Conservation (phyloP, 768 basidiomycete species). For the Lactarius sp. region DNA sequence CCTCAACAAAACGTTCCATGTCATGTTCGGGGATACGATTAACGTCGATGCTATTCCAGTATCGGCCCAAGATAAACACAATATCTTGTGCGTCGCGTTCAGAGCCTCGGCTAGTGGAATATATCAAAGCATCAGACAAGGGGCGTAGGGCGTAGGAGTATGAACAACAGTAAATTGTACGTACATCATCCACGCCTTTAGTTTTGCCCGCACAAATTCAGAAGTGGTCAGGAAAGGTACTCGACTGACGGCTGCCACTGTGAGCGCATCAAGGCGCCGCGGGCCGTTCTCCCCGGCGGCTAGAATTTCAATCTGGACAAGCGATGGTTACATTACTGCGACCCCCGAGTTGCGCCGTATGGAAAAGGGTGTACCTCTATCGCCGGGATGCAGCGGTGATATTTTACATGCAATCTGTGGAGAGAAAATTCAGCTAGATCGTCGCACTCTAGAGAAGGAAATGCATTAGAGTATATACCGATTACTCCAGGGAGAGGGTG, state of each 20-base stretch:
- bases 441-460: constrained; percentile 6
- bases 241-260: constrained; percentile 61
- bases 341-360: background rate
- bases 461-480: constrained; percentile 47
- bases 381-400: constrained; percentile 69
- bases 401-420: constrained; percentile 65
- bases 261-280: constrained; percentile 61
- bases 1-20: constrained; percentile 70
- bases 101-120: constrained; percentile 48
- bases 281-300: constrained; percentile 80
- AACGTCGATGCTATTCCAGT: constrained; percentile 80
- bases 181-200: constrained; percentile 79
- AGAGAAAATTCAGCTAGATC: constrained; percentile 18
- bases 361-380: constrained; percentile 53
- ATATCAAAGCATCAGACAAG: constrained; percentile 9
- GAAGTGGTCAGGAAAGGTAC: constrained; percentile 81
- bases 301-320: constrained; percentile 68
- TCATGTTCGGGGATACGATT: constrained; percentile 84
- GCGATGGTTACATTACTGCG: constrained; percentile 9
- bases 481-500: constrained; percentile 82
- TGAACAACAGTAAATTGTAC: constrained; percentile 25
- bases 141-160: constrained; percentile 2
- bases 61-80: constrained; percentile 59
- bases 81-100: constrained; percentile 79
- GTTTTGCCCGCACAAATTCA: constrained; percentile 81